Conservation (phyloP, 2,329 filamentous ascomycete genomes). For the Ascosphaera acerosa region DNA sequence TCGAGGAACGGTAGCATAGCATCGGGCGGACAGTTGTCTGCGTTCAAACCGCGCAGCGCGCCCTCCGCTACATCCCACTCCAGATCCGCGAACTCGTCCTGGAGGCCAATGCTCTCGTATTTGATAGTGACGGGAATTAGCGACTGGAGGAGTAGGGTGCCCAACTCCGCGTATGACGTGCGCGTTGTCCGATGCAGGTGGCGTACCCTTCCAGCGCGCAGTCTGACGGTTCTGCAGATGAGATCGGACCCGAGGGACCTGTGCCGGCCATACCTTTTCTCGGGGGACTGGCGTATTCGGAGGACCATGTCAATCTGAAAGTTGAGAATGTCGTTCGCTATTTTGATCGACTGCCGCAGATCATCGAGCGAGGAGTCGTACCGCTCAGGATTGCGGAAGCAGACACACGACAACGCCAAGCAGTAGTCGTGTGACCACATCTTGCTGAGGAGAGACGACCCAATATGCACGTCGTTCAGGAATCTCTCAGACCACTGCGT, state of each 20-base stretch:
- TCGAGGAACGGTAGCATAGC: constrained; percentile 4
- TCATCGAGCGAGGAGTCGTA: constrained; percentile 3
- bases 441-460: too few relatives aligned
- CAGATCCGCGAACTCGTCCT: constrained; percentile 3
- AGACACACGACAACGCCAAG: constrained; percentile 3
- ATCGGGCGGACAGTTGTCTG: neutral
- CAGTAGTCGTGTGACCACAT: too few relatives aligned
- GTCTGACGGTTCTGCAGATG: neutral
- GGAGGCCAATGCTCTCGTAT: constrained; percentile 3
- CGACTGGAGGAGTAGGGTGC: constrained; percentile 4
- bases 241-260: neutral
- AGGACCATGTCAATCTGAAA: constrained; percentile 3
- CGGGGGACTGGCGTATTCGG: constrained; percentile 2
- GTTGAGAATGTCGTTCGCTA: constrained; percentile 3
- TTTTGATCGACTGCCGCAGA: constrained; percentile 1
- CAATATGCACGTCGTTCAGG: too few relatives aligned
- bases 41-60: constrained; percentile 1
- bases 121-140: constrained; percentile 4
- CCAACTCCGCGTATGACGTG: constrained; percentile 4
- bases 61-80: constrained; percentile 2
- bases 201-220: constrained; percentile 2
- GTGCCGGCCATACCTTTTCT: neutral
- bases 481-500: constrained; percentile 3
- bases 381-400: neutral
- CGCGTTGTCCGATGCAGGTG: constrained; percentile 3